Percentiles rank a stretch among this genome's conserved stretches.
Evolutionary conservation across 768 basidiomycete species (phyloP).

Genomic region (Glaciozyma antarctica): DNA sequence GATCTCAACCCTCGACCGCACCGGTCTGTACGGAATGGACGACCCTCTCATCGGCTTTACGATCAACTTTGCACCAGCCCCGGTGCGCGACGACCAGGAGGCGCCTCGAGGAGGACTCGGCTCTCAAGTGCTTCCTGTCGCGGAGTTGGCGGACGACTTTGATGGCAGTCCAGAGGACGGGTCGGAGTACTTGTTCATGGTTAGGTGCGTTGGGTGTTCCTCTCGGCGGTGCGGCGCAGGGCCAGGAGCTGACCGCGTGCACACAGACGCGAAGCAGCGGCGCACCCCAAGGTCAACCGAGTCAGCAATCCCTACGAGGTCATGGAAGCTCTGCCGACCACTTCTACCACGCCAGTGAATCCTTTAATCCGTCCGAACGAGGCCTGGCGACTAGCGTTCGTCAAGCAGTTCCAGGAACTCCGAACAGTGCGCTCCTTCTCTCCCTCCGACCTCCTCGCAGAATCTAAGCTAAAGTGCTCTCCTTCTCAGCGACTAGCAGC

Average conservation of each 20-base stretch:
- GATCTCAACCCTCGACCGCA: too few relatives aligned
- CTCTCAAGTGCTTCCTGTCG: conserved; percentile 40
- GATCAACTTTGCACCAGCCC: conserved; percentile 8
- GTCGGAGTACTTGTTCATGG: conserved; percentile 37
- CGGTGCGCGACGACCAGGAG: neutral
- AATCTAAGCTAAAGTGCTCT: neutral
- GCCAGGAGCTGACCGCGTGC: neutral
- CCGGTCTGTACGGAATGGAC: neutral
- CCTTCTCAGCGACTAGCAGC: conserved; percentile 5
- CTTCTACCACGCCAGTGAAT: neutral
- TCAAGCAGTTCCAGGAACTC: conserved; percentile 18
- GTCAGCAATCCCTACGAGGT: conserved; percentile 20
- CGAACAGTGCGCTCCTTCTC: conserved; percentile 5
- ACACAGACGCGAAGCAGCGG: conserved; percentile 25
- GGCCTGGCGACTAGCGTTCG: conserved; percentile 21
- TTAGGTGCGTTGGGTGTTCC: conserved; percentile 12
- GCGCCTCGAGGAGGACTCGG: conserved; percentile 32
- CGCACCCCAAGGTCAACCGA: conserved; percentile 18
- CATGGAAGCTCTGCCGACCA: neutral
- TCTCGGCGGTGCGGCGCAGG: too few relatives aligned
- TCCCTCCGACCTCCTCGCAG: neutral
- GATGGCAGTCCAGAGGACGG: conserved; percentile 39
- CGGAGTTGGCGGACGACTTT: conserved; percentile 37
- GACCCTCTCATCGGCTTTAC: conserved; percentile 20
- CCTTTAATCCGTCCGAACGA: conserved; percentile 12